These are phyloP conservation scores for Isatis tinctoria DNA, from an alignment of 345 rosid genomes.

Conservation along the genomic window DNA sequence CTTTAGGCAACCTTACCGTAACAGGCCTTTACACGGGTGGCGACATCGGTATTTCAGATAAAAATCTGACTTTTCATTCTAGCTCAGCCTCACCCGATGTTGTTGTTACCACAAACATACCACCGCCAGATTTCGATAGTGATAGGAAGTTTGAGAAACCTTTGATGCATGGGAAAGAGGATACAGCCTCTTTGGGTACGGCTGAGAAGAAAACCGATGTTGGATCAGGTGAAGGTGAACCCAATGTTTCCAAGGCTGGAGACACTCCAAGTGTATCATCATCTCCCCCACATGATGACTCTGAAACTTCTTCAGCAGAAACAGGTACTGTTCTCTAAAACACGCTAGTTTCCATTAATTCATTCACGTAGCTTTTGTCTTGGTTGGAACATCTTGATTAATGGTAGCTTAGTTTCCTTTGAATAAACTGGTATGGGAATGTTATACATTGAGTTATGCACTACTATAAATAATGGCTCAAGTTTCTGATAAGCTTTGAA, in stretches of 20 bases:
- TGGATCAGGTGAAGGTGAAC: conserved; percentile 27
- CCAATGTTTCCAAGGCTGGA: conserved; percentile 25
- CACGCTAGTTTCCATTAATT: conserved; percentile 1
- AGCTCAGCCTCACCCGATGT: not conserved
- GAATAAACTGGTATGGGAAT: not conserved
- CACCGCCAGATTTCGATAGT: not conserved
- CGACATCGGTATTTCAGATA: not conserved
- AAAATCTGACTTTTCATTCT: not conserved
- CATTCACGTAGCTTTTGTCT: not conserved
- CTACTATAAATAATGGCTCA: not conserved
- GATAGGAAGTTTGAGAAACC: conserved; percentile 8
- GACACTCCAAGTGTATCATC: not conserved
- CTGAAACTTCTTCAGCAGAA: conserved; percentile 34
- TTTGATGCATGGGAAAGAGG: conserved; percentile 20
- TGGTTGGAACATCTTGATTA: conserved; percentile 1
- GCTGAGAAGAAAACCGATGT: conserved; percentile 8
- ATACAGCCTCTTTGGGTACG: conserved; percentile 12
- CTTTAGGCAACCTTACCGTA: not conserved
- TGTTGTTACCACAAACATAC: not conserved
- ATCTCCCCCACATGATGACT: conserved; percentile 18
- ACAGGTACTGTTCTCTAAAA: conserved; percentile 41
- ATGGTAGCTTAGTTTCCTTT: not conserved
- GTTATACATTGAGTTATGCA: not conserved
- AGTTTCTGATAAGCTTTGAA: not conserved
- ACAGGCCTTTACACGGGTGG: not conserved